Base-by-base conservation (phyloP, 176 grass and related monocot species). In the Typha latifolia region DNA sequence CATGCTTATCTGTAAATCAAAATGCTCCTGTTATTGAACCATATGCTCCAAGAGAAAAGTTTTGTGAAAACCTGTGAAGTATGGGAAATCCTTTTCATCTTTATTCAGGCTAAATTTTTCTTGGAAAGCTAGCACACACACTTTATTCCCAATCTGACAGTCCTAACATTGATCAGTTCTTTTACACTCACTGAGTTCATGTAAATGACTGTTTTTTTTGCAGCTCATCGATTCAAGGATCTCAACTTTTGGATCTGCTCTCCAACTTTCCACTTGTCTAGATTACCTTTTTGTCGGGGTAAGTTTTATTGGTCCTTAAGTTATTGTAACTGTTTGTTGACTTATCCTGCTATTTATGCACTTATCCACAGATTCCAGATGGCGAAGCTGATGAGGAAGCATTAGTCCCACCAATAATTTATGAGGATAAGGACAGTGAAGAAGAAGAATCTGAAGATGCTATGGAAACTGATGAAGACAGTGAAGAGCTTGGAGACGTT, bases 221-320 rank as follows among this genome's bases (percentile, higher is more conserved):
- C 63, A 96, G 92, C 75, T 96, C 69, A 91, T 96, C 82, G 88
- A 91, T 69, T 82, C 93, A 75, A 91, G 88, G 63, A 83, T 84
- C 20, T 91, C 82, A 66, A 96, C 87, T 31, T 96, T 85, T 74
- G 74, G 79, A 68, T 81, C 82, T 34, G 79, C 91, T 26, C 61
- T 85, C 59, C 80, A 91, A 76, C 73, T 96, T 53, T 96, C 93
- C 23, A 84, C 85, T 26, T 84, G 66, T 73, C 70, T 96, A 52
- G 93, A 96, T 86, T 86, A 80, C 61, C 72, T 77, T 69, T 89
- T 92, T 51, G 62, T 49, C 7, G 77, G 66, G 80, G 93, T 89
- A 77, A 75, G 73, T 76, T 78, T 80, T 16, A 18, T 74, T 71
- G 19, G 14, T 47, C 32, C 29, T 52, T 72, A 62, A 79, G 15